Evolutionary conservation across 108 stramenopile genomes (phyloP).

Genomic region (Bacterosira constricta): DNA sequence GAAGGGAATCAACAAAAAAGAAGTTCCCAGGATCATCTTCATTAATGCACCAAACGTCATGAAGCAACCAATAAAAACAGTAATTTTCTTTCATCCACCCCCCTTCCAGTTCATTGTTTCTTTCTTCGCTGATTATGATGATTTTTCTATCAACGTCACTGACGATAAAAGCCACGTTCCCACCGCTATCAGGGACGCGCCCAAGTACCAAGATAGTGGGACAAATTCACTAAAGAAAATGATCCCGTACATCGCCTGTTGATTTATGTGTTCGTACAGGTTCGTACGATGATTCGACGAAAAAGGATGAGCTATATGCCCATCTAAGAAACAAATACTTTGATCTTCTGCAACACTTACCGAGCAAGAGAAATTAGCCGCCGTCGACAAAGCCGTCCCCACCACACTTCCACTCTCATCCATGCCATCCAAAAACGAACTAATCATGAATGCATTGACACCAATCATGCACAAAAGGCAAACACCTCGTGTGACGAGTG

Average conservation of each 20-base stretch:
- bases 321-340: neutral
- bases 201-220: constrained; percentile 40
- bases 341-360: constrained; percentile 21
- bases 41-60: no score
- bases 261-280: neutral
- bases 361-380: constrained; percentile 69
- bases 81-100: no score
- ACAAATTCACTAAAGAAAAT: constrained; percentile 46
- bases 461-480: constrained; percentile 65
- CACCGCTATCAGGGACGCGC: constrained; percentile 35
- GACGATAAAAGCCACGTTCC: constrained; percentile 47
- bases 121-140: no score
- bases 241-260: constrained; percentile 44
- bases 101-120: no score
- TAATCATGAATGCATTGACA: constrained; percentile 72
- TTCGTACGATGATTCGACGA: no score
- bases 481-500: constrained; percentile 41
- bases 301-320: neutral
- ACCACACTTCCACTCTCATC: constrained; percentile 76
- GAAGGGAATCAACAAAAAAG: no score
- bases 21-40: no score
- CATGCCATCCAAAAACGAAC: constrained; percentile 78
- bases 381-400: constrained; percentile 72
- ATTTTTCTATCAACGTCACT: constrained; percentile 15
- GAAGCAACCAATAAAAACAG: no score